Evolutionary conservation across 192 early-diverging fungal species (phyloP), one percentile per base, ranked within the genome.

Genomic region (Spizellomyces sp.): DNA sequence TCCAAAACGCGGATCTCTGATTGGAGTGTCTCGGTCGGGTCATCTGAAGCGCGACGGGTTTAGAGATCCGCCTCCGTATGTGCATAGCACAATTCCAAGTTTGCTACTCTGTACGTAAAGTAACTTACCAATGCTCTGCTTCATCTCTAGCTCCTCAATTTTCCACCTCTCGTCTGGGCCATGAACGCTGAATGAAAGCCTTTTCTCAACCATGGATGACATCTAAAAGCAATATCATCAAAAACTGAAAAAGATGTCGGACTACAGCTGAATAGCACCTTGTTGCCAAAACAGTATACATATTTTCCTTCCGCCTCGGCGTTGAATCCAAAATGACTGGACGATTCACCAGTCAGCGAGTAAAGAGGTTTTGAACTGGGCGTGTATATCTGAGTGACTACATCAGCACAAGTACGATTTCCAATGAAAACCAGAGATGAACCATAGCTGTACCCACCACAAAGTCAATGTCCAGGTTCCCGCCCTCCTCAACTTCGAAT

Each of bases 271-370:
- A 36, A 3, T 36, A 36, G 27, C 78, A 88, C 85, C 43, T 79
- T 73, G 78, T 94, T 94, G 71, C 85, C 88, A 77, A 94, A 94
- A 79, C 92, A 94, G 76, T 88, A 91, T 10, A 78, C 81, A 68
- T 92, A 84, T 66, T 80, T 78, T 58, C 92, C 92, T 21, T 77
- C 76, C 6, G 54, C 21, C 22, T 79, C 75, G 17, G 90, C 87
- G 15, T 70, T 67, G 62, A 75, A 81, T 10, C 75, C 77, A 60
- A 71, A 78, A 0, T 73, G 65, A 63, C 58, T 56, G 42, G 44
- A 70, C 46, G 71, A 59, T 57, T 78, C n/a, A 8, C 22, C 48
- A 43, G 57, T 41, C 10, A 74, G 66, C 21, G 41, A 58, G 69
- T 77, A 64, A 9, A 85, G 58, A 9, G 60, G 56, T 10, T 52